phyloP scores from a whole-genome alignment of 352 stramenopile species.

The Pythium sukuiense region DNA sequence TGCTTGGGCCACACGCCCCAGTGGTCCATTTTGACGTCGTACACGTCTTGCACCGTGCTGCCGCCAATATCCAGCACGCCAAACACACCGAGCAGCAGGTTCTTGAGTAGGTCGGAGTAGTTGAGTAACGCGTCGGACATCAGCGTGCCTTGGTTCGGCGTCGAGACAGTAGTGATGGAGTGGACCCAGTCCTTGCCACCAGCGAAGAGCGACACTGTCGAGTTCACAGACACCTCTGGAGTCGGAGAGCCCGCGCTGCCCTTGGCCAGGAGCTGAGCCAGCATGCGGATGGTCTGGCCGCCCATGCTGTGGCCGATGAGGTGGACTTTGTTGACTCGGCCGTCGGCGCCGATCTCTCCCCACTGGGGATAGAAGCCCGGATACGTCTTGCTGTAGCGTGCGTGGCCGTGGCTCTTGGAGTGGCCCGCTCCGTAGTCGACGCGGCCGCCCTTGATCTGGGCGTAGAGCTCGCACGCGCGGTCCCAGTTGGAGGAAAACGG shows the following conservation, averaged over 20 bases:
- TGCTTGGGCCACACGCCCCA: constrained; percentile 43
- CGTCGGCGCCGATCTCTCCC: constrained; percentile 41
- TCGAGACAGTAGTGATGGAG: constrained; percentile 64
- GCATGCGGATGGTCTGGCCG: constrained; percentile 74
- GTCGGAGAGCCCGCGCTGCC: constrained; percentile 44
- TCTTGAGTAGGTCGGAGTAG: constrained; percentile 40
- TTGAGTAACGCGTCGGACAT: constrained; percentile 44
- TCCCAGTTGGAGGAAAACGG: constrained; percentile 42
- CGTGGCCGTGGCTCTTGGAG: constrained; percentile 20
- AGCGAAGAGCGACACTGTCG: constrained; percentile 45
- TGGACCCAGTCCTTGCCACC: constrained; percentile 63
- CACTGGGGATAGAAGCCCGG: constrained; percentile 59
- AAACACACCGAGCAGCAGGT: constrained; percentile 37
- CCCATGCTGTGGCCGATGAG: constrained; percentile 81
- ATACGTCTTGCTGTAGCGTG: constrained; percentile 44
- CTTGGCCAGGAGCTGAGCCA: constrained; percentile 56
- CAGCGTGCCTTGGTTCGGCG: constrained; percentile 61
- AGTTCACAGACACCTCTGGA: constrained; percentile 21
- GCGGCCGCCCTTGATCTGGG: constrained; percentile 35
- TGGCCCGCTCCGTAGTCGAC: constrained; percentile 39
- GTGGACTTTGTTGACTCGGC: constrained; percentile 63
- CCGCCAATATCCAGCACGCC: constrained; percentile 32
- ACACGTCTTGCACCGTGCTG: constrained; percentile 31
- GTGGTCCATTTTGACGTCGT: constrained; percentile 60
- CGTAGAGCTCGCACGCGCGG: constrained; percentile 43